Base-by-base conservation (phyloP, 163 green algal genomes). In the Picocystis sp. region DNA sequence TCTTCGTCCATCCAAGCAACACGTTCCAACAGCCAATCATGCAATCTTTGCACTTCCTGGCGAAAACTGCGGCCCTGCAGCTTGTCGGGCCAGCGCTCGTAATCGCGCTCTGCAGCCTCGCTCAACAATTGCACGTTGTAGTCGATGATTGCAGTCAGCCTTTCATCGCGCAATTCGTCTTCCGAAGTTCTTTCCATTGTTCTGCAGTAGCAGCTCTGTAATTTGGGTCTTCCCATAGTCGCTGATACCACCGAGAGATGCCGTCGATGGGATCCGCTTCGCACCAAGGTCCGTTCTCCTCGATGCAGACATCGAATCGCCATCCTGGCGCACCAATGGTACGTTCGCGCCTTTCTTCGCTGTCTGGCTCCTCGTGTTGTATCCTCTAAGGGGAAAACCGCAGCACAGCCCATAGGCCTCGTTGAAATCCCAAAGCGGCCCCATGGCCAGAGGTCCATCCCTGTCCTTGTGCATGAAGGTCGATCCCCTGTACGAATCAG, bases 361-460 rank as follows among this genome's bases (percentile, higher is more conserved):
- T 38, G 8, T 38, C 29, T 5, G 29, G 29, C 29, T 38, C 29
- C 5, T 5, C 5, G 29, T 38, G 29, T 38, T 38, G 35, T 66
- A 82, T 22, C 76, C 80, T 22, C 75, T 57, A 6, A 87, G 76
- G 10, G 81, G 81, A 59, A 79, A 91, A 15, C 81, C 78, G 60
- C 81, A 91, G 73, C 81, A 91, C 15, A 65, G 44, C 9, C 81
- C 81, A 64, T 79, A 89, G 0, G 80, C 81, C 65, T 86, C 79
- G 43, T 89, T 84, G 60, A 81, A 85, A 55, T 90, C 80, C 58
- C 58, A 66, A 9, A 51, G 11, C 6, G 58, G 58, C 2, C 58
- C 58, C 48, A 66, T 53, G 43, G 33, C 43, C 3, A 61, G 25
- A 29, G 12, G 15, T 12, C 29, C 29, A 38, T 38, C 8, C 29